These are phyloP conservation scores for Salix caprea DNA, from an alignment of 345 rosid genomes.

Conservation along the genomic window DNA sequence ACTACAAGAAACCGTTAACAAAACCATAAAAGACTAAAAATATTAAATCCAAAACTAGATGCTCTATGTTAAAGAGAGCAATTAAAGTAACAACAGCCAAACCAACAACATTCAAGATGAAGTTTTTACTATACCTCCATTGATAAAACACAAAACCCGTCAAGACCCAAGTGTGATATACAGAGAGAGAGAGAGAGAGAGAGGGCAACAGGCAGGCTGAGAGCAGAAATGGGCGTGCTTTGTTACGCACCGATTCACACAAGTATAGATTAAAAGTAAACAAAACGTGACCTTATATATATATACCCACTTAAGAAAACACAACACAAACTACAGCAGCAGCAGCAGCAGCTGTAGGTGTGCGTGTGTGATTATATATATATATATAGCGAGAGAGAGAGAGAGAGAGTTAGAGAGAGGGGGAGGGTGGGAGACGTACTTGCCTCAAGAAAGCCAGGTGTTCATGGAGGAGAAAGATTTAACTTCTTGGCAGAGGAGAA, in stretches of 20 bases:
- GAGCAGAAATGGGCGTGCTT: conserved; percentile 27
- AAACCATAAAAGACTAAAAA: not conserved
- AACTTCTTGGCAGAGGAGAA: not conserved
- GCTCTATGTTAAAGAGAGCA: not conserved
- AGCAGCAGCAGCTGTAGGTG: not conserved
- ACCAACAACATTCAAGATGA: not conserved
- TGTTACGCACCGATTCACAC: conserved; percentile 30
- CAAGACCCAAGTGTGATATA: conserved; percentile 21
- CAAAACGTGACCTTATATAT: conserved; percentile 31
- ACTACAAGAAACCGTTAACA: conserved; percentile 7
- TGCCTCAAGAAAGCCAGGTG: conserved; percentile 24
- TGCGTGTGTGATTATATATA: not conserved
- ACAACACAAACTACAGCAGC: not conserved
- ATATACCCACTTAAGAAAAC: conserved; percentile 5
- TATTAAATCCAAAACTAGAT: conserved; percentile 22
- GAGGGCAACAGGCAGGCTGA: conserved; percentile 2
- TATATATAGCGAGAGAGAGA: not conserved
- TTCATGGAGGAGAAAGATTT: conserved; percentile 26
- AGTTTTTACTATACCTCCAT: conserved; percentile 11
- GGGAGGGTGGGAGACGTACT: conserved; percentile 15
- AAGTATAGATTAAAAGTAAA: conserved; percentile 21
- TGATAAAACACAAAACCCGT: conserved; percentile 21
- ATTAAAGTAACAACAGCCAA: not conserved
- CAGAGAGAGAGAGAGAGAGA: not conserved
- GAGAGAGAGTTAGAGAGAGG: not conserved